phyloP scores from a whole-genome alignment of 148 eudicot genomes.

The Vaccinium macrocarpon region DNA sequence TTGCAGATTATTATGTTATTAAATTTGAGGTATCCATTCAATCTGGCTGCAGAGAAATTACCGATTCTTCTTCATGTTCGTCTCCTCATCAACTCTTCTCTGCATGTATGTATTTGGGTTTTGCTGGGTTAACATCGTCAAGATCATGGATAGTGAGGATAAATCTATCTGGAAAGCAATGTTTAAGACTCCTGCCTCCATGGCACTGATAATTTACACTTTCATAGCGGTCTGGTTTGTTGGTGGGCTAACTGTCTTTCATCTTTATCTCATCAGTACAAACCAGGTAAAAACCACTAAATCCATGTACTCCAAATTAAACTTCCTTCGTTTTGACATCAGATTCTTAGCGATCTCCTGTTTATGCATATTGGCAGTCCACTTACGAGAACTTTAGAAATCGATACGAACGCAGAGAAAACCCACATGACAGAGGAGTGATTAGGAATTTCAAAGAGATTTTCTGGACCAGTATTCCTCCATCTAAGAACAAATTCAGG shows the following conservation, averaged over 20 bases:
- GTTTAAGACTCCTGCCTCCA: conserved; percentile 48
- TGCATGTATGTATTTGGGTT: conserved; percentile 40
- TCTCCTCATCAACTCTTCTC: conserved; percentile 44
- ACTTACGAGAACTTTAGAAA: conserved; percentile 46
- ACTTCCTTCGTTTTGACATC: background rate
- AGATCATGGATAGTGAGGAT: conserved; percentile 33
- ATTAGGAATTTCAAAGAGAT: conserved; percentile 32
- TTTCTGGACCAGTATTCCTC: conserved; percentile 35
- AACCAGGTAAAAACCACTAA: conserved; percentile 40
- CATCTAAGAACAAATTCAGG: conserved; percentile 40
- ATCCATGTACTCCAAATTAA: background rate
- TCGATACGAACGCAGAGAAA: conserved; percentile 24
- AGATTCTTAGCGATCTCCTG: conserved; percentile 1
- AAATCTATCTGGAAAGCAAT: conserved; percentile 47
- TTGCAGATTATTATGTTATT: background rate
- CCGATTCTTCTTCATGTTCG: conserved; percentile 52
- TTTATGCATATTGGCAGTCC: conserved; percentile 35
- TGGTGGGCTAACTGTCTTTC: conserved; percentile 51
- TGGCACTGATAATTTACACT: conserved; percentile 39
- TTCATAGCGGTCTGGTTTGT: conserved; percentile 54
- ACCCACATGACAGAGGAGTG: conserved; percentile 41
- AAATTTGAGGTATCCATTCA: background rate
- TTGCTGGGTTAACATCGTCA: conserved; percentile 39
- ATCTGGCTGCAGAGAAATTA: conserved; percentile 51
- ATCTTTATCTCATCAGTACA: conserved; percentile 48